Evolutionary conservation across 2,329 filamentous ascomycete species (phyloP), one percentile per base, ranked within the genome.

Genomic region (Massarina eburnea): DNA sequence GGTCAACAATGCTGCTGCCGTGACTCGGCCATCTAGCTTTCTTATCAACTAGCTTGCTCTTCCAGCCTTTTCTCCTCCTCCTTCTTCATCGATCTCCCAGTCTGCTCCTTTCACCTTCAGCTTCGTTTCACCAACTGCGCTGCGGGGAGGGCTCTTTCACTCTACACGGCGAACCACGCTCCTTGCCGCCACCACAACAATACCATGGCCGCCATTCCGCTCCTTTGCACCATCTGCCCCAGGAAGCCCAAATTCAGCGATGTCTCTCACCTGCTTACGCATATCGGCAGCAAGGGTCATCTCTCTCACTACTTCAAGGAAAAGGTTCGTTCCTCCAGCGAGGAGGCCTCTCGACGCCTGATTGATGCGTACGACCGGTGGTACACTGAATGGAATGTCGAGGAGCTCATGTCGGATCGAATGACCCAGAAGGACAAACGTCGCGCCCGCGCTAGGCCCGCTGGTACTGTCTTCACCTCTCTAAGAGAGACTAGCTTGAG

Each of bases 221-320:
- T 96, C 39, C 74, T 83, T 57, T 97, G 92, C 81, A 84, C 79
- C 62, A 85, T 96, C 57, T 97, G 92, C 67, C 86, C 88, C 27
- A 89, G 86, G 56, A 80, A 80, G 49, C 89, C 89, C 30, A 81
- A 73, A 22, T 96, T 96, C 73, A 95, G 90, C 45, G 92, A 97
- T 70, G 78, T 91, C 35, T 96, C 91, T 26, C 92, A 96, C 70
- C 77, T 96, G 29, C 81, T 97, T 64, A 97, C 92, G 10, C 92
- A 97, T 66, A 83, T 96, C 51, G 84, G 88, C 48, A 96, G 91
- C 54, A 96, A 96, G 67, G 87, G 88, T n/a, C 92, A 97, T 67
- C 76, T 96, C 26, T 85, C 90, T 48, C 82, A 89, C 65, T 84
- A 89, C 61, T 95, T 91, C 74, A 90, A 89, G 62, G 79, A 90